Evolutionary conservation across 23 red algal genomes (phyloP).

Genomic region (Gracilariopsis chorda): DNA sequence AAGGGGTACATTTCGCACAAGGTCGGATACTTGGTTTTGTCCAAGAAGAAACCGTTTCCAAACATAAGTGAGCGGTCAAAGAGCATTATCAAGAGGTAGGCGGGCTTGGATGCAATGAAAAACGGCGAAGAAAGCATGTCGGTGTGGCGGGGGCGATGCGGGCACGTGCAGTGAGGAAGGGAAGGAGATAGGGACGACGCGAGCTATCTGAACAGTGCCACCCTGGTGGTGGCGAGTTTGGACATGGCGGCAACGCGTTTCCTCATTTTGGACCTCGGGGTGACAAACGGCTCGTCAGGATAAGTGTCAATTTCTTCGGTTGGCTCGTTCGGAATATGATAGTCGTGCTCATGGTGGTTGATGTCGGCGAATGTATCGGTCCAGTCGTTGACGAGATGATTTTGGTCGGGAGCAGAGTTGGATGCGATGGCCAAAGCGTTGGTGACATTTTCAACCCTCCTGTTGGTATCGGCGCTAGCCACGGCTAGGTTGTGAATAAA

Average conservation of each 20-base stretch:
- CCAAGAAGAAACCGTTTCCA: conserved; percentile 85
- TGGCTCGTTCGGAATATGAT: not conserved
- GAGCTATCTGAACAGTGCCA: too few relatives aligned
- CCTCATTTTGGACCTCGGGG: conserved; percentile 48
- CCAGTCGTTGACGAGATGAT: conserved; percentile 25
- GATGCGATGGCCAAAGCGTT: conserved; percentile 3
- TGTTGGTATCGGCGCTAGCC: not conserved
- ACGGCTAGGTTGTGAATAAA: not conserved
- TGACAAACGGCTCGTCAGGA: conserved; percentile 6
- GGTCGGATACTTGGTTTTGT: conserved; percentile 77
- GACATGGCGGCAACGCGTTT: not conserved
- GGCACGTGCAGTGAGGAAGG: too few relatives aligned
- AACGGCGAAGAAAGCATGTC: too few relatives aligned
- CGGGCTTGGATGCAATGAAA: not conserved
- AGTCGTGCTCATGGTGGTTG: not conserved
- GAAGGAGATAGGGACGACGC: too few relatives aligned
- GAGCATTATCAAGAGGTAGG: not conserved
- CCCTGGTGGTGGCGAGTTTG: too few relatives aligned
- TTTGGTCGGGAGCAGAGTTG: not conserved
- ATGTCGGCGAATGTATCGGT: conserved; percentile 31
- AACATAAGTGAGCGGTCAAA: conserved; percentile 7
- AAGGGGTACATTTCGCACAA: conserved; percentile 97
- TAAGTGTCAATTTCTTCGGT: conserved; percentile 17
- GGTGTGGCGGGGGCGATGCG: too few relatives aligned
- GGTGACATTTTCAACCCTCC: not conserved